A percentile compares a stretch with the other conserved stretches of the same genome.
Evolutionary conservation across 352 stramenopile species (phyloP).

Genomic region (Phytophthora cryptogea): DNA sequence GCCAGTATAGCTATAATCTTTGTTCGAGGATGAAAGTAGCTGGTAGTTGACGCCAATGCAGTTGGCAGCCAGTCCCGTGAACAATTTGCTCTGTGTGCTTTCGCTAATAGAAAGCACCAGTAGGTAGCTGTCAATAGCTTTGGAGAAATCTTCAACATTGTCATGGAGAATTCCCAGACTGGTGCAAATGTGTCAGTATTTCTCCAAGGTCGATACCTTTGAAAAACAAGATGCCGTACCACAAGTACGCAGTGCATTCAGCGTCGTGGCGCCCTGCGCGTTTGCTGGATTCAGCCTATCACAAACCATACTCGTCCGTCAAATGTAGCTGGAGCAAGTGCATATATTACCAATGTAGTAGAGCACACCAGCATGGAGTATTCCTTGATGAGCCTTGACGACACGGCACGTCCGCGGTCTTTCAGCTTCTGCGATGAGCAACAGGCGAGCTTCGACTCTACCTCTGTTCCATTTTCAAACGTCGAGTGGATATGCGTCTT

Average conservation of each 20-base stretch:
- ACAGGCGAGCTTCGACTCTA: constrained; percentile 53
- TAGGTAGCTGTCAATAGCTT: constrained; percentile 86
- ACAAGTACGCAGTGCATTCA: constrained; percentile 84
- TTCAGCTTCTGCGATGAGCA: constrained; percentile 73
- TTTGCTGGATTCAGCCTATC: constrained; percentile 81
- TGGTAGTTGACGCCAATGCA: constrained; percentile 91
- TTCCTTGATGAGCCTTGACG: constrained; percentile 80
- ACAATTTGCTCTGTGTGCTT: constrained; percentile 76
- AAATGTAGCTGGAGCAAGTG: too few species aligned
- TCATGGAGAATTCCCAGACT: constrained; percentile 87
- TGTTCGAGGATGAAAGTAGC: constrained; percentile 59
- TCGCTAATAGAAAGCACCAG: constrained; percentile 87
- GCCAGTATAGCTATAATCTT: constrained; percentile 76
- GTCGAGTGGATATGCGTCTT: constrained; percentile 47
- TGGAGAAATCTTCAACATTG: constrained; percentile 84
- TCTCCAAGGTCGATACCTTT: background rate
- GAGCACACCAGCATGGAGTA: constrained; percentile 64
- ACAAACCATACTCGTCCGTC: background rate
- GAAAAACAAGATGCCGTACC: constrained; percentile 34
- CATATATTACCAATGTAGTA: background rate
- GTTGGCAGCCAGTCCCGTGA: constrained; percentile 80
- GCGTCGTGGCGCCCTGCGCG: constrained; percentile 79
- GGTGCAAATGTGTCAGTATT: background rate
- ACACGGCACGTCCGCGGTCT: constrained; percentile 59
- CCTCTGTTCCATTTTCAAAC: constrained; percentile 53